Percentiles rank a stretch among this genome's conserved stretches.
These are phyloP conservation scores for Mercurialis annua DNA, from an alignment of 345 rosid species.

Conservation along the genomic window DNA sequence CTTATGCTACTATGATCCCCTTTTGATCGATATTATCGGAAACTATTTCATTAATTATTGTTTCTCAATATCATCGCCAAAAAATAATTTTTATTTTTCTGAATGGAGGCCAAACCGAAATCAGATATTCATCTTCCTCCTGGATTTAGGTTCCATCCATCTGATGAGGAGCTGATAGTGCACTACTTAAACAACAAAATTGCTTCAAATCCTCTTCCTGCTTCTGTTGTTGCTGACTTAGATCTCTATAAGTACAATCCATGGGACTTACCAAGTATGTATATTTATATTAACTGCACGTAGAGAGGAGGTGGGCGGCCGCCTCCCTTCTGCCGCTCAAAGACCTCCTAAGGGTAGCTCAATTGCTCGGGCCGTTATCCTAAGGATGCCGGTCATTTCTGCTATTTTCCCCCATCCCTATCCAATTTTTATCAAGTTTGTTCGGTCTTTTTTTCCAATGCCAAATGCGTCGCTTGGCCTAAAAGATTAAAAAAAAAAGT, in stretches of 20 bases:
- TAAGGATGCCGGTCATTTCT: too few species aligned
- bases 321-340: too few species aligned
- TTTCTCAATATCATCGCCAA: conserved; percentile 8
- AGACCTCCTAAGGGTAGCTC: too few species aligned
- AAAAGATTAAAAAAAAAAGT: too few species aligned
- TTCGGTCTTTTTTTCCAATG: not conserved
- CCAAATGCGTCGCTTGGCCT: too few species aligned
- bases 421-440: not conserved
- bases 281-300: not conserved
- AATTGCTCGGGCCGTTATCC: too few species aligned
- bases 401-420: not conserved
- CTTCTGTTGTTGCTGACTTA: conserved; percentile 44
- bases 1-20: not conserved
- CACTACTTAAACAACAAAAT: conserved; percentile 43
- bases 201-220: conserved; percentile 41
- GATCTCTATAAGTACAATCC: conserved; percentile 47
- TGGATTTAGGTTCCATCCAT: conserved; percentile 48
- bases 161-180: conserved; percentile 49
- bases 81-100: conserved; percentile 15
- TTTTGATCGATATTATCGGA: conserved; percentile 21
- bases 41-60: conserved; percentile 5
- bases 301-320: too few species aligned
- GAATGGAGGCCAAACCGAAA: conserved; percentile 28
- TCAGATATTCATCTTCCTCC: conserved; percentile 39
- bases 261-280: conserved; percentile 56